Conservation (phyloP, 352 stramenopile genomes). For the Globisporangium alternatum region DNA sequence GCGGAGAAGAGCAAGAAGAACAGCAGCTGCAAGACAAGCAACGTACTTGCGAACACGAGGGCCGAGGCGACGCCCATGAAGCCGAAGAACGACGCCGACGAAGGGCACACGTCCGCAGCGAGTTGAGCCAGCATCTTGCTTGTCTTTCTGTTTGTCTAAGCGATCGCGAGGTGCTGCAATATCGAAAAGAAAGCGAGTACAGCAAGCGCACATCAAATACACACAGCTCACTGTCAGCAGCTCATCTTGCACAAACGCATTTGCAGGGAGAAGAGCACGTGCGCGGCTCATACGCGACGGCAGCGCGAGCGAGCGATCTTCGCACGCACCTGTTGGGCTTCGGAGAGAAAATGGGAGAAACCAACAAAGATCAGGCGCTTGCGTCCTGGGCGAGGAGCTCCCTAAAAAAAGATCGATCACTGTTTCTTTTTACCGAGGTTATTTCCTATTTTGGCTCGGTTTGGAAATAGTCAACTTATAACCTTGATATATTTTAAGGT, state of each 20-base stretch:
- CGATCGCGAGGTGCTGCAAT: not conserved
- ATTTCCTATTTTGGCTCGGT: not conserved
- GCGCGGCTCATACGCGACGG: not conserved
- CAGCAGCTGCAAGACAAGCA: slow-evolving; percentile 5
- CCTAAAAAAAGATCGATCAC: slow-evolving; percentile 3
- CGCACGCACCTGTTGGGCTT: slow-evolving; percentile 12
- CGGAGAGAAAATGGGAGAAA: slow-evolving; percentile 16
- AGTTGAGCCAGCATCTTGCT: slow-evolving; percentile 42
- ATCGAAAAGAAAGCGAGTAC: not conserved
- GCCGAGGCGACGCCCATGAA: slow-evolving; percentile 98
- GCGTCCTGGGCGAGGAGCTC: not conserved
- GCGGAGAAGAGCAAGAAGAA: not conserved
- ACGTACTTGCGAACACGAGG: slow-evolving; percentile 92
- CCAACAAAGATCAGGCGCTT: slow-evolving; percentile 13
- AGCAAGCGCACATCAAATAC: not conserved
- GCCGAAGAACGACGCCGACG: slow-evolving; percentile 99
- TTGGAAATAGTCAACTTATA: not conserved
- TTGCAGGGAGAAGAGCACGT: not conserved
- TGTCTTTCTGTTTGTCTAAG: slow-evolving; percentile 3
- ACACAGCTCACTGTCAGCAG: not conserved
- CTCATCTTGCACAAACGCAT: not conserved
- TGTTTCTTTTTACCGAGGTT: slow-evolving; percentile 1
- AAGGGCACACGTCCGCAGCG: slow-evolving; percentile 95
- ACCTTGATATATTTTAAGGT: not conserved
- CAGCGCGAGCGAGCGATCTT: slow-evolving; percentile 1